Base-by-base conservation (phyloP, 768 basidiomycete species). In the Termitomyces sp. region DNA sequence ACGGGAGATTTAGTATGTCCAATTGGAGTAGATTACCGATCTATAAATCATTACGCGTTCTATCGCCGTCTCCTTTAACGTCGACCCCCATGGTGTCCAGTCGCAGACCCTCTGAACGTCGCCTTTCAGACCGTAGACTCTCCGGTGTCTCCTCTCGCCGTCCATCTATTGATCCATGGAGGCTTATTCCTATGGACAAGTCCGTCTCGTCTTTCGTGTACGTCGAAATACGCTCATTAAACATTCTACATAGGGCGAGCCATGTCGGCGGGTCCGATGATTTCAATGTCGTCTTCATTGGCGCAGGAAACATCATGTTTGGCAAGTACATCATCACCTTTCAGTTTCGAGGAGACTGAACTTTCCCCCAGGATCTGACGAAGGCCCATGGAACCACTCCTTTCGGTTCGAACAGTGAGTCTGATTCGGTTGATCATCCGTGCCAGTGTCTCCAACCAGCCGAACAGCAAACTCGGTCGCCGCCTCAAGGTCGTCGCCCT, bases 271-370 rank as follows among this genome's bases (percentile, higher is more conserved):
- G 85, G 16, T 73, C 83, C 49, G 83, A 88, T 63, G 79, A 87
- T 67, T 97, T 97, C 81, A 96, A 97, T 70, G 87, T 98, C 54
- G 85, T 96, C 70, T 94, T 96, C 73, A 79, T 98, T 64, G 95
- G 95, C 51, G 95, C 95, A 28, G 95, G 94, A 16, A 96, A 97
- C 75, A 95, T 98, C 76, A 97, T 97, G 94, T 98, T 98, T 69
- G 95, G 94, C 85, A 54, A 56, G 74, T 22, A 59, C 60, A 44
- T 68, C 55, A 22, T 47, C 37, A 22, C 7, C 28, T 36, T 16
- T n/a, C 12, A 18, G 13, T 31, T 26, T 51, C 39, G 18, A 29
- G 45, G 10, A 33, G 48, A 34, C 46, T 37, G 41, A 60, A 24
- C 46, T 31, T 41, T 55, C 44, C 31, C 39, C 26, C 69, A 92